A percentile compares a stretch with the other conserved stretches of the same genome.
Conservation (phyloP, 140 eudicot species). For the Ambrosia hybrid region DNA sequence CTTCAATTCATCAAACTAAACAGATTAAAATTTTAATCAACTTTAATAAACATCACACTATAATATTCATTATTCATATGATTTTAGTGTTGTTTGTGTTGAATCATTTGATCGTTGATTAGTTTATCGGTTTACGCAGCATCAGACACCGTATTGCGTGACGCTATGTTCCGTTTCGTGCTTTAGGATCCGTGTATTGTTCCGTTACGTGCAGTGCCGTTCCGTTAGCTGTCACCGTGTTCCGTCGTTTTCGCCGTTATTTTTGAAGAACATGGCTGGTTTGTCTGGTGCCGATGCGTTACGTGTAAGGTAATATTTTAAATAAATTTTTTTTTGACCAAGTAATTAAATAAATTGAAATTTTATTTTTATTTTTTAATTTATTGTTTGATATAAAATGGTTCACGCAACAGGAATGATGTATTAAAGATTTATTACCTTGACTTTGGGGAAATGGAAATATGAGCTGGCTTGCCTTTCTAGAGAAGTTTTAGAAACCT, state of each 20-base stretch:
- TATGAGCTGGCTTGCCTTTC: constrained; percentile 11
- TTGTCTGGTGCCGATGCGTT: constrained; percentile 18
- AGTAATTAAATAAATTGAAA: too few species aligned
- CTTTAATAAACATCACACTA: background rate
- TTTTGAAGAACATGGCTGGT: constrained; percentile 29
- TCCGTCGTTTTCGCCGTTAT: constrained; percentile 33
- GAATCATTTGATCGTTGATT: constrained; percentile 18
- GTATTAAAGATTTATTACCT: constrained; percentile 31
- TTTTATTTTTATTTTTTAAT: background rate
- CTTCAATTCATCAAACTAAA: constrained; percentile 21
- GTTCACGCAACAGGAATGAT: constrained; percentile 37
- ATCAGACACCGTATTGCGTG: constrained; percentile 25
- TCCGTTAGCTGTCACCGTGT: constrained; percentile 29
- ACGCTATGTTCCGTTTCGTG: constrained; percentile 24
- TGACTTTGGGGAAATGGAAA: constrained; percentile 24
- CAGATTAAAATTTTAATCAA: background rate
- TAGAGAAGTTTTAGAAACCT: too few species aligned
- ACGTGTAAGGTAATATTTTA: constrained; percentile 35
- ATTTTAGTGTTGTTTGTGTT: constrained; percentile 28
- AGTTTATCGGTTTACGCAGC: constrained; percentile 38
- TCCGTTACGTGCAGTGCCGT: constrained; percentile 31
- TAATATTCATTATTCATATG: background rate
- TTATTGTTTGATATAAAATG: background rate
- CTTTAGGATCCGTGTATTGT: constrained; percentile 8
- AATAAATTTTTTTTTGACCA: background rate